Evolutionary conservation across 1,284 basidiomycete genomes (phyloP), one percentile per base, ranked within the genome.

Genomic region (Chondrostereum purpureum): DNA sequence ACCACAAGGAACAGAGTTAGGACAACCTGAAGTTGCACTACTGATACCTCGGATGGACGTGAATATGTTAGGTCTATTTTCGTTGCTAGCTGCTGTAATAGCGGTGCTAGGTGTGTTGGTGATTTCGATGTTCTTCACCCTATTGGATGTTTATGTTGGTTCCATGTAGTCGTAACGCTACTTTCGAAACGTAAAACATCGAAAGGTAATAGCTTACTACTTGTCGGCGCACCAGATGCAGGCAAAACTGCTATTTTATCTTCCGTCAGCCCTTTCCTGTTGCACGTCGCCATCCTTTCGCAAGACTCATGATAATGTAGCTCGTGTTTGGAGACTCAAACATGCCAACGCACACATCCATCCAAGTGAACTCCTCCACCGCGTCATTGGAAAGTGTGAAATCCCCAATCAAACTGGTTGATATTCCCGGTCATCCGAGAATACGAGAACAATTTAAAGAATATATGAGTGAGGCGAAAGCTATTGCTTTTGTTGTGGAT

Each of bases 381-480:
- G 58, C 80, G 27, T 51, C 64, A 2, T 53, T 82, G 4, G 54
- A 55, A 27, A 70, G 70, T 45, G n/a, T 41, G 18, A 68, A 72
- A 49, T 59, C 64, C 12, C n/a, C n/a, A n/a, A 55, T 84, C 34
- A 70, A 69, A 31, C 60, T 86, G 11, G 66, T 88, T 14, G 87
- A 90, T 59, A 64, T 90, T 27, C 87, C 87, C 3, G 87, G 87
- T 6, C 87, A 90, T 59, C 83, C 86, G 12, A 75, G 87, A 34
- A 74, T 90, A 43, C 66, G 86, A 19, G 75, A 77, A 53, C 82
- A 86, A 55, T 85, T 87, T 58, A 68, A 64, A 41, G 83, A 88
- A 23, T 63, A 82, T 53, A 59, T 89, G 31, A 49, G 65, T 5
- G 69, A 78, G 38, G 74, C 84, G 1, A 81, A 78, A 52, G 78